Conservation (phyloP, 306 rosid genomes). For the Cucurbita moschata region DNA sequence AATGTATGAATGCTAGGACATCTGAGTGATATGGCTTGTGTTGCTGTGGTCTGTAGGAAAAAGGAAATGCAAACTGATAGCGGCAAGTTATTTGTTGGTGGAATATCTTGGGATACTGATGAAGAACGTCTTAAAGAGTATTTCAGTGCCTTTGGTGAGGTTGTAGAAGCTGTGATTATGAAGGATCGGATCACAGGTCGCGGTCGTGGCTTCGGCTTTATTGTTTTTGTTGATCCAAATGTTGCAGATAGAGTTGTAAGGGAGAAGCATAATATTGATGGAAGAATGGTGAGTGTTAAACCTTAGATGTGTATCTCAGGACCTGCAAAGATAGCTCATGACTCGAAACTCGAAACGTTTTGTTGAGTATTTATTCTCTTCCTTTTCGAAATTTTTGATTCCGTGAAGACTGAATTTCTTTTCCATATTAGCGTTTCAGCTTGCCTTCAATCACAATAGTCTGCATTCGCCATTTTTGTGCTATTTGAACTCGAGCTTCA, state of each 20-base stretch:
- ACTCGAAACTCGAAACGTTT: background rate
- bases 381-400: background rate
- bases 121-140: conserved; percentile 95
- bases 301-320: background rate
- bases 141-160: conserved; percentile 74
- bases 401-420: background rate
- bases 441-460: background rate
- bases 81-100: conserved; percentile 90
- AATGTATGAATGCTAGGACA: conserved; percentile 10
- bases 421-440: background rate
- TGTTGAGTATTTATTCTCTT: background rate
- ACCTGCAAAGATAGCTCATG: background rate
- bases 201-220: conserved; percentile 94
- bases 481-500: background rate
- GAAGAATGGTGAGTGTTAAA: conserved; percentile 67
- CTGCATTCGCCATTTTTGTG: background rate
- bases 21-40: conserved; percentile 10
- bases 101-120: conserved; percentile 98
- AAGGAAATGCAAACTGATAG: conserved; percentile 80
- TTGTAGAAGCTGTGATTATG: conserved; percentile 96
- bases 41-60: conserved; percentile 37
- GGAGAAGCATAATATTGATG: conserved; percentile 96
- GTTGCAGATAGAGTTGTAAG: conserved; percentile 62
- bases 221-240: conserved; percentile 73
- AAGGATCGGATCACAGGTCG: conserved; percentile 99